A percentile compares a stretch with the other conserved stretches of the same genome.
Evolutionary conservation across 2,329 filamentous ascomycete species (phyloP).

Genomic region (Cytospora leucostoma): DNA sequence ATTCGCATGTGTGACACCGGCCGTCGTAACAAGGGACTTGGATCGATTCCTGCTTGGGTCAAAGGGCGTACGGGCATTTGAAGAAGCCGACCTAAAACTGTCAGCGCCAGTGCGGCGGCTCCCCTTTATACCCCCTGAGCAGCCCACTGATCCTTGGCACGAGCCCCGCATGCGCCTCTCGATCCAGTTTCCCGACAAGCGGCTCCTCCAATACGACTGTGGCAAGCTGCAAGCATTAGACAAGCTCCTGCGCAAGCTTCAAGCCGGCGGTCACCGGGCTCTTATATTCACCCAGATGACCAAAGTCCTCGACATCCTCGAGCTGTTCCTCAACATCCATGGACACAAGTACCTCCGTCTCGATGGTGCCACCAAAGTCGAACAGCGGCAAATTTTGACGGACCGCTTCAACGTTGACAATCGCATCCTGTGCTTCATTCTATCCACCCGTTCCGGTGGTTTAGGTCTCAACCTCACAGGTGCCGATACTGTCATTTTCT

Average conservation of each 20-base stretch:
- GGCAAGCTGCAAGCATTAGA: slow-evolving; percentile 93
- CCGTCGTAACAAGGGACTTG: slow-evolving; percentile 80
- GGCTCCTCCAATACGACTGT: slow-evolving; percentile 96
- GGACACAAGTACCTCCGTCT: slow-evolving; percentile 95
- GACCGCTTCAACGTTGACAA: slow-evolving; percentile 96
- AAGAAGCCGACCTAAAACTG: slow-evolving; percentile 57
- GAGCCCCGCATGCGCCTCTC: slow-evolving; percentile 89
- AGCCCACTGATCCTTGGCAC: slow-evolving; percentile 80
- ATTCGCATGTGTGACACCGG: slow-evolving; percentile 90
- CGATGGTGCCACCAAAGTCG: slow-evolving; percentile 94
- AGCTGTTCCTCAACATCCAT: slow-evolving; percentile 97
- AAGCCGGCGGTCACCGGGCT: slow-evolving; percentile 87
- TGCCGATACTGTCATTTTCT: slow-evolving; percentile 97
- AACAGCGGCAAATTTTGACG: slow-evolving; percentile 91
- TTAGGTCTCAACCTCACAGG: slow-evolving; percentile 96
- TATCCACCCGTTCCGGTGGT: slow-evolving; percentile 91
- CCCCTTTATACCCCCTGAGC: slow-evolving; percentile 57
- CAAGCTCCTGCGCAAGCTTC: slow-evolving; percentile 79
- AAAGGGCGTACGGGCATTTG: slow-evolving; percentile 58
- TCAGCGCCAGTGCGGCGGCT: slow-evolving; percentile 58
- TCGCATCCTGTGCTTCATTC: slow-evolving; percentile 90
- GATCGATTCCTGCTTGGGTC: slow-evolving; percentile 66
- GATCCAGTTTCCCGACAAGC: slow-evolving; percentile 95
- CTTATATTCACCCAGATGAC: slow-evolving; percentile 99
- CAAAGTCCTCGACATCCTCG: slow-evolving; percentile 93